Evolutionary conservation across 345 rosid species (phyloP), one percentile per base, ranked within the genome.

Genomic region (Sisymbrium irio): DNA sequence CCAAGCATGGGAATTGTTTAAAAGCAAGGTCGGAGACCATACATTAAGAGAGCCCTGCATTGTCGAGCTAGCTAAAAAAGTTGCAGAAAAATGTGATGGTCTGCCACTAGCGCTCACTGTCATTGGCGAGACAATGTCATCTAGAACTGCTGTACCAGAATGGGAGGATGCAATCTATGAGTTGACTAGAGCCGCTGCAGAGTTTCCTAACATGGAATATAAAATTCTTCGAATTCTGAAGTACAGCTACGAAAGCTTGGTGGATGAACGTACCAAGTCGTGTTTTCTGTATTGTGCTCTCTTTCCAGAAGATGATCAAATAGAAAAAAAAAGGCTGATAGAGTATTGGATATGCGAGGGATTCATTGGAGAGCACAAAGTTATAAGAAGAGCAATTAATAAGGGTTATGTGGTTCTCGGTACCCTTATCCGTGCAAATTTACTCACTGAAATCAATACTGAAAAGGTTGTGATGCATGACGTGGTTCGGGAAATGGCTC

Each of bases 221-320:
- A 4, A 77, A 0, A 63, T 85, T 7, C 79, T 77, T 8, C 58
- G 50, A 5, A 36, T 73, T 14, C 22, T 85, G 1, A 83, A 78
- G 60, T 77, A 28, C 72, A 85, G 84, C 17, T 79, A 81, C 13
- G 74, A 73, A 37, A 11, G 17, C 0, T n/a, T 83, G 2, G 25
- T 9, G 4, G 40, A 56, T 56, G 61, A 56, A 4, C 3, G 15
- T 10, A 15, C 4, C 61, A 58, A 70, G 45, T 47, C 65, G 8
- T 85, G 89, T 42, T 85, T 85, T 22, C 53, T 82, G 2, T 80
- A 79, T 41, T 83, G 82, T 19, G 60, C 76, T 78, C 49, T 85
- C 11, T 83, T 65, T 49, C 85, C 84, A 0, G 82, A 77, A 33
- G 77, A 80, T 32, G 0, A 4, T 41, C 0, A 0, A 0, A 78